phyloP scores from a whole-genome alignment of 352 stramenopile genomes.

The Phytophthora cactorum region DNA sequence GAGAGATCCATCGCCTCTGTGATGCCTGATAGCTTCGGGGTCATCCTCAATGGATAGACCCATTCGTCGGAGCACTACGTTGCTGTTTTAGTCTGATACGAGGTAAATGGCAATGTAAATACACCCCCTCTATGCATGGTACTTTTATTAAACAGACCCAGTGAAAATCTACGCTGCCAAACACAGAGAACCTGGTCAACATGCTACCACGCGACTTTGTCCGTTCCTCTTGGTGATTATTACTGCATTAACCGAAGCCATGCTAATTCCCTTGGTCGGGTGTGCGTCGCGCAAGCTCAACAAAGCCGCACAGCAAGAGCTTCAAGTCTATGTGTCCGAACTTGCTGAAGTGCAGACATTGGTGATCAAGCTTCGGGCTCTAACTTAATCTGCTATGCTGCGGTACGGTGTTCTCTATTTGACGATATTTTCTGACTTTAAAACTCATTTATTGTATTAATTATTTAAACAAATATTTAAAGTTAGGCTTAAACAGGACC shows the following conservation, averaged over 20 bases:
- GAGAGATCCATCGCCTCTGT: background rate
- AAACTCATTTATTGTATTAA: background rate
- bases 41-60: background rate
- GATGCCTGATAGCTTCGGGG: background rate
- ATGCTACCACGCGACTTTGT: background rate
- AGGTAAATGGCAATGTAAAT: background rate
- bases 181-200: background rate
- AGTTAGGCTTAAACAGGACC: background rate
- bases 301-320: background rate
- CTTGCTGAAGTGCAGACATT: background rate
- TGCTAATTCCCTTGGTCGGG: background rate
- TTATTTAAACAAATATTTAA: too few relatives aligned
- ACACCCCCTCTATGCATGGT: background rate
- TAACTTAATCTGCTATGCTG: background rate
- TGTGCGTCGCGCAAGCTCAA: background rate
- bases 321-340: background rate
- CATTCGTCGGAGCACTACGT: background rate
- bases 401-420: background rate
- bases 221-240: too few relatives aligned
- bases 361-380: background rate
- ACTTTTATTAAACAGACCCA: background rate
- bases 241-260: background rate
- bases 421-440: background rate
- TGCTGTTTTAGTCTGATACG: background rate
- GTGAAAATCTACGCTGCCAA: background rate